Base-by-base conservation (phyloP, 352 stramenopile genomes). In the Pythium myriotylum region DNA sequence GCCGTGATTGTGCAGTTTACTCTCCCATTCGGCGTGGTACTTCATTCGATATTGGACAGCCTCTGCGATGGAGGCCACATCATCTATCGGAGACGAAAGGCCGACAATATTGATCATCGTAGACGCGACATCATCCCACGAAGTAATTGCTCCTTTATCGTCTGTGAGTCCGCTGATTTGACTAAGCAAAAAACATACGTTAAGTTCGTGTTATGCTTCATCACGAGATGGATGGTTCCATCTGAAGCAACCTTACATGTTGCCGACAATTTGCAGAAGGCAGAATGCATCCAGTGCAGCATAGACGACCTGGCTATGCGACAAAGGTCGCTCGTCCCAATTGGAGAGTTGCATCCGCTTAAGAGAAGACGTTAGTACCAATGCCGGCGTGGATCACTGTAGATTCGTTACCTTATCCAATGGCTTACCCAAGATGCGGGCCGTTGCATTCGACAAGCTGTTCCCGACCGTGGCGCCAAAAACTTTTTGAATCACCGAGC, bases 381-480 rank as follows among this genome's bases (percentile, higher is more conserved):
- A 4, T 14, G 22, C 26, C 19, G n/a, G n/a, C n/a, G n/a, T n/a
- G n/a, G n/a, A n/a, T n/a, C n/a, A n/a, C n/a, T n/a, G n/a, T n/a
- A n/a, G n/a, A n/a, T n/a, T n/a, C n/a, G n/a, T n/a, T 60, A 90
- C 79, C 62, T 91, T 91, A 35, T 91, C 74, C 24, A 91, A 62
- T 2, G 81, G 75, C 23, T 86, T 84, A 13, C 79, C 79, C 17
- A 91, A 45, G 33, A 89, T 62, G 0, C 58, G 68, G 4, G 54
- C 40, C 1, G 73, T 65, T 6, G 72, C 70, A 19, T 75, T 70
- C 0, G 81, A 88, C 5, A 90, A 45, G 17, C 77, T 82, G 27
- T 74, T 81, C 14, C 74, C 79, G 17, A 65, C 45, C 0, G 57
- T 55, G 6, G 43, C 35, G 10, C 73, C 73, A 20, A 80, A 62